Evolutionary conservation across 2,329 filamentous ascomycete species (phyloP).

Genomic region (Diaporthe amygdali): DNA sequence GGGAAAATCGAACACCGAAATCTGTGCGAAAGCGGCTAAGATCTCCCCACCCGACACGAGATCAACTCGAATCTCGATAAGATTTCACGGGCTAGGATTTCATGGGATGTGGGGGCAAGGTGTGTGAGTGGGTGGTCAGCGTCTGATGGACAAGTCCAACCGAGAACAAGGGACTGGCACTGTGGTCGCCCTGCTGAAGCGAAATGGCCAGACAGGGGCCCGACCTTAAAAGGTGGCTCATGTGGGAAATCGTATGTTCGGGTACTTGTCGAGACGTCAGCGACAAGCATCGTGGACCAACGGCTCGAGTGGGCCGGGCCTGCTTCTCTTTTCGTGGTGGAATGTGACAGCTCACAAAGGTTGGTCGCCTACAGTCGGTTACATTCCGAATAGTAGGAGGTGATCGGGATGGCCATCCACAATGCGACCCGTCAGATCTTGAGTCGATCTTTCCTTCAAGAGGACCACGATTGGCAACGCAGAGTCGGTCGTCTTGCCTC

Average conservation of each 20-base stretch:
- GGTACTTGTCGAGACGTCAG: constrained; percentile 21
- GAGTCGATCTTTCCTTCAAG: constrained; percentile 21
- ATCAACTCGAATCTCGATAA: constrained; percentile 26
- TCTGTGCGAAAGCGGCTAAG: constrained; percentile 13
- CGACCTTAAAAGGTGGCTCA: constrained; percentile 9
- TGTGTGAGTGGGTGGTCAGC: constrained; percentile 1
- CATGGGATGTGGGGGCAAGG: not conserved
- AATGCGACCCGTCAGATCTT: constrained; percentile 22
- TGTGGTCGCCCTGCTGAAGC: not conserved
- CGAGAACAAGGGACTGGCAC: constrained; percentile 4
- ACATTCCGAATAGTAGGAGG: constrained; percentile 20
- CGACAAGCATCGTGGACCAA: constrained; percentile 20
- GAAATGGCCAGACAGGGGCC: constrained; percentile 2
- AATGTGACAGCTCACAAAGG: constrained; percentile 25
- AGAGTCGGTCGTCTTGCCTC: not conserved
- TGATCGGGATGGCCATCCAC: constrained; percentile 17
- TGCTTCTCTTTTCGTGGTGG: constrained; percentile 18
- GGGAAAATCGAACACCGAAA: constrained; percentile 7
- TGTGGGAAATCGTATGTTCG: constrained; percentile 19
- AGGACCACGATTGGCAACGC: not conserved
- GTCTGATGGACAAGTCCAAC: constrained; percentile 9
- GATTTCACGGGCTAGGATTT: constrained; percentile 9
- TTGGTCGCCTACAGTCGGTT: constrained; percentile 18
- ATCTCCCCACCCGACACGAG: constrained; percentile 23
- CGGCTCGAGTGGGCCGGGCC: constrained; percentile 18